These are phyloP conservation scores for Dothistroma septosporum DNA, from an alignment of 2,329 filamentous ascomycete genomes.

Conservation along the genomic window DNA sequence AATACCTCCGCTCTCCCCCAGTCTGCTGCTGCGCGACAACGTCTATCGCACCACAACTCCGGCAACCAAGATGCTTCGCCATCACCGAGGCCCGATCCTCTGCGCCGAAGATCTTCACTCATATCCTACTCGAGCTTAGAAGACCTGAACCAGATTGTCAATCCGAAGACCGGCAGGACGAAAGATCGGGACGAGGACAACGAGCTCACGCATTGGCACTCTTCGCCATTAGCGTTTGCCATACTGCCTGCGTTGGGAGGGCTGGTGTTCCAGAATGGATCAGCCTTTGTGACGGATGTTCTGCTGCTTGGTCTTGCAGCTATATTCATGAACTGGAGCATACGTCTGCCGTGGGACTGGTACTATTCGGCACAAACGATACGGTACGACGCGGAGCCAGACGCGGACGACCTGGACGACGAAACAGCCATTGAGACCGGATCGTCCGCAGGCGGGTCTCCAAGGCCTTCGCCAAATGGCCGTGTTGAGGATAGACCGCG, in stretches of 20 bases:
- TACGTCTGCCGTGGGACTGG: conserved; percentile 78
- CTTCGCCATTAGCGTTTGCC: conserved; percentile 75
- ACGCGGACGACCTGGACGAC: conserved; percentile 11
- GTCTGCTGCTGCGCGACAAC: conserved; percentile 20
- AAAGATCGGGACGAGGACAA: conserved; percentile 36
- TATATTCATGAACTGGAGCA: conserved; percentile 87
- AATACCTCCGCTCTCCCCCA: conserved; percentile 8
- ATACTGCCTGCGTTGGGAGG: conserved; percentile 82
- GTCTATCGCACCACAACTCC: conserved; percentile 18
- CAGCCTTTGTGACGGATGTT: conserved; percentile 76
- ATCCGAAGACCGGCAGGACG: conserved; percentile 40
- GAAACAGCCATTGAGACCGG: conserved; percentile 25
- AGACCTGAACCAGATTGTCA: conserved; percentile 67
- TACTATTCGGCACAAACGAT: conserved; percentile 47
- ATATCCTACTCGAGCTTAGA: conserved; percentile 71
- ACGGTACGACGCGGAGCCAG: conserved; percentile 21
- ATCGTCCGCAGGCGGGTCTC: conserved; percentile 22
- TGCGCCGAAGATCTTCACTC: conserved; percentile 63
- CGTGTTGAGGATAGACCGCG: conserved; percentile 5
- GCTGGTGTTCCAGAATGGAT: conserved; percentile 78
- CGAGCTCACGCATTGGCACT: conserved; percentile 69
- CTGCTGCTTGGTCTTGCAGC: conserved; percentile 75
- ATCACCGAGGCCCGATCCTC: conserved; percentile 23
- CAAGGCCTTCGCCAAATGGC: conserved; percentile 11
- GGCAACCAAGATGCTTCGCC: conserved; percentile 18